Evolutionary conservation across 345 rosid species (phyloP).

Genomic region (Gossypium stocksii): DNA sequence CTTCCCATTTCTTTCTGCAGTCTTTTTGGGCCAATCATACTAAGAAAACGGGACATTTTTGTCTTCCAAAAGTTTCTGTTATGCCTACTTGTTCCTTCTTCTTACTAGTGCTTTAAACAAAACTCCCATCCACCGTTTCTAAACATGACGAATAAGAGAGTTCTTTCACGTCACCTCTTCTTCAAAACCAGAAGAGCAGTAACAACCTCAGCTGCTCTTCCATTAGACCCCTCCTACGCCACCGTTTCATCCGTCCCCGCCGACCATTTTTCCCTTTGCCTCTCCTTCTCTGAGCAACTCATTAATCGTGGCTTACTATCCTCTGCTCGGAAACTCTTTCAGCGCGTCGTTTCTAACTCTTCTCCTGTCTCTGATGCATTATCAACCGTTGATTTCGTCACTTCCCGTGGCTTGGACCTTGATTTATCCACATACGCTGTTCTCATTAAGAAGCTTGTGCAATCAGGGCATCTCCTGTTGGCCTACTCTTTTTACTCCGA

Average conservation of each 20-base stretch:
- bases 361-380: conserved; percentile 37
- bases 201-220: conserved; percentile 30
- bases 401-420: conserved; percentile 38
- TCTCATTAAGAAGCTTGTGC: conserved; percentile 41
- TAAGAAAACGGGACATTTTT: no score
- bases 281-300: conserved; percentile 44
- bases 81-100: no score
- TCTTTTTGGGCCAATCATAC: no score
- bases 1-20: no score
- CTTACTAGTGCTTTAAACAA: background rate
- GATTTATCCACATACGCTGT: conserved; percentile 27
- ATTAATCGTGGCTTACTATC: conserved; percentile 35
- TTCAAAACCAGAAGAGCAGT: conserved; percentile 32
- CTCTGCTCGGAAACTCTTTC: conserved; percentile 41
- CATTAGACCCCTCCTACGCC: conserved; percentile 25
- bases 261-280: conserved; percentile 36
- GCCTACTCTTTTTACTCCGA: conserved; percentile 40
- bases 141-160: conserved; percentile 27
- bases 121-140: background rate
- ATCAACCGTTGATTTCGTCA: conserved; percentile 35
- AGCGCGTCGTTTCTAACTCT: conserved; percentile 32
- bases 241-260: conserved; percentile 16
- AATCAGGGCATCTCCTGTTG: conserved; percentile 34
- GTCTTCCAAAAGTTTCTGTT: no score
- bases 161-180: conserved; percentile 18